Conservation (phyloP, 2,329 filamentous ascomycete species). For the Beauveria pseudobassiana region DNA sequence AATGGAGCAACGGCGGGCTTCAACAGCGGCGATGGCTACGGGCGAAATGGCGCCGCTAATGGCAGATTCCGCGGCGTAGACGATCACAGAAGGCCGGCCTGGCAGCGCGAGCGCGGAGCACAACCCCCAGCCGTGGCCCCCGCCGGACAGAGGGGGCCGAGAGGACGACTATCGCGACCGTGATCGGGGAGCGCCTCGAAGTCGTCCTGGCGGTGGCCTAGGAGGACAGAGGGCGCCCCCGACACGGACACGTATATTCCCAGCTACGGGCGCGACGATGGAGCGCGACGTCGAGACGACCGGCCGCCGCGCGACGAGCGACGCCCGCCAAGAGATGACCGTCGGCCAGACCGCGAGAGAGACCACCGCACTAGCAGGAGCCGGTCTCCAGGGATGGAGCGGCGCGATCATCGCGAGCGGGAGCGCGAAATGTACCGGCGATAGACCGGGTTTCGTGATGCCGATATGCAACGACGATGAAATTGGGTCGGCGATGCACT, state of each 20-base stretch:
- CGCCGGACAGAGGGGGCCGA: slow-evolving; percentile 37
- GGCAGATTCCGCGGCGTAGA: slow-evolving; percentile 35
- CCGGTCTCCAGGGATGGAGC: slow-evolving; percentile 7
- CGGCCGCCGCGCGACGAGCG: slow-evolving; percentile 15
- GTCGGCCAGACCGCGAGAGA: slow-evolving; percentile 22
- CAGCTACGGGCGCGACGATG: slow-evolving; percentile 33
- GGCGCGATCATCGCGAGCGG: slow-evolving; percentile 19
- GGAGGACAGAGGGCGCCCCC: slow-evolving; percentile 22
- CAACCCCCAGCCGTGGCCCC: slow-evolving; percentile 27
- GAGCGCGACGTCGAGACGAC: slow-evolving; percentile 21
- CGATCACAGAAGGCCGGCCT: slow-evolving; percentile 44
- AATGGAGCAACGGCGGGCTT: slow-evolving; percentile 40
- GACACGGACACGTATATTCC: slow-evolving; percentile 46
- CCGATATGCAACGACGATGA: slow-evolving; percentile 11
- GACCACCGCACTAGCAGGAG: slow-evolving; percentile 25
- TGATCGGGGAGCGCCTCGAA: slow-evolving; percentile 30
- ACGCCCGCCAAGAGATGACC: slow-evolving; percentile 17
- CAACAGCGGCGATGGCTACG: slow-evolving; percentile 43
- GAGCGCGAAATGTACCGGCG: slow-evolving; percentile 18
- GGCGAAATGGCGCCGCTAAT: slow-evolving; percentile 28
- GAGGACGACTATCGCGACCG: slow-evolving; percentile 28
- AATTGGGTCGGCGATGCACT: not conserved
- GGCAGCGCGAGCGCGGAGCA: slow-evolving; percentile 46
- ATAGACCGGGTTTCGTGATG: not conserved
- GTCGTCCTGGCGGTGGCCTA: slow-evolving; percentile 22